These are phyloP conservation scores for Suhomyces kilbournensis DNA, from an alignment of 805 yeast genomes.

Conservation along the genomic window DNA sequence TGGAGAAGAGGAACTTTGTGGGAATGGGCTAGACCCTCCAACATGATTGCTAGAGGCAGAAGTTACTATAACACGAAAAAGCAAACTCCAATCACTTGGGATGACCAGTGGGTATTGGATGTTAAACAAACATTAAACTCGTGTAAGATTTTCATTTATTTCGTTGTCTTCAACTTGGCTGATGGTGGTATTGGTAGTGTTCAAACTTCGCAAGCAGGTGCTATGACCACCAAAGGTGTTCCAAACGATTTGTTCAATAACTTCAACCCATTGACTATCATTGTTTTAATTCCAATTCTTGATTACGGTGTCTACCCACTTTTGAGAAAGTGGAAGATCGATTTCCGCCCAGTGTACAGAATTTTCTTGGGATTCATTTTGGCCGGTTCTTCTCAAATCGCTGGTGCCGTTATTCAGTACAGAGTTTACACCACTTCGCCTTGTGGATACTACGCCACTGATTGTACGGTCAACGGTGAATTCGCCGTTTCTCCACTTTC, in stretches of 20 bases:
- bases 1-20: conserved; percentile 39
- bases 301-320: conserved; percentile 48
- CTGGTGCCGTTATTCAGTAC: conserved; percentile 51
- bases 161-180: conserved; percentile 35
- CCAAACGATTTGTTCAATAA: conserved; percentile 56
- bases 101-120: conserved; percentile 48
- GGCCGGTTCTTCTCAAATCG: conserved; percentile 46
- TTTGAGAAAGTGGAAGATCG: conserved; percentile 40
- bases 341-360: conserved; percentile 42
- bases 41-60: conserved; percentile 44
- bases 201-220: conserved; percentile 53
- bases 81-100: conserved; percentile 27
- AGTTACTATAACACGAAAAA: conserved; percentile 23
- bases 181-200: conserved; percentile 49
- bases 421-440: conserved; percentile 48
- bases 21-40: conserved; percentile 48
- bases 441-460: conserved; percentile 47
- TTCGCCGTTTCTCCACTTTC: conserved; percentile 25
- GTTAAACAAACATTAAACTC: conserved; percentile 42
- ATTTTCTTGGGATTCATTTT: conserved; percentile 47
- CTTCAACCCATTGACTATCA: conserved; percentile 54
- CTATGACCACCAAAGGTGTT: conserved; percentile 50
- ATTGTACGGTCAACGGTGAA: conserved; percentile 17
- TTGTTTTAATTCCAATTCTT: conserved; percentile 49
- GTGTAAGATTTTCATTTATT: conserved; percentile 46